Percentiles rank a stretch among this genome's conserved stretches.
These are phyloP conservation scores for Tremella fuciformis DNA, from an alignment of 768 basidiomycete species.

Conservation along the genomic window DNA sequence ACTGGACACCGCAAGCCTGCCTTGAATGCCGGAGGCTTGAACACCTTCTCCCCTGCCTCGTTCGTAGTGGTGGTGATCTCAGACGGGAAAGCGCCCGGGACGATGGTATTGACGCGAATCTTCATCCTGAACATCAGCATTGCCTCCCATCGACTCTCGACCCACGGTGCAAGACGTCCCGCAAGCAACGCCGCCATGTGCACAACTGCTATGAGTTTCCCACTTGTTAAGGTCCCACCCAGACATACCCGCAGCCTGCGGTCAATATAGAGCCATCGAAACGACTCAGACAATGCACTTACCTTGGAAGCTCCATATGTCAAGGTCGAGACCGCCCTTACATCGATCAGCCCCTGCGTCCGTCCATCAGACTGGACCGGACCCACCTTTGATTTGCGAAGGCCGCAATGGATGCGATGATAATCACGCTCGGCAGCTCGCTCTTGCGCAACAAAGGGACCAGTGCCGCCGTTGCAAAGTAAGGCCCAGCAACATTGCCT, in stretches of 20 bases:
- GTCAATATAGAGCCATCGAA: not conserved
- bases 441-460: constrained; percentile 38
- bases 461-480: constrained; percentile 38
- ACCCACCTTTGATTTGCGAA: constrained; percentile 31
- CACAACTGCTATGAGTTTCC: constrained; percentile 9
- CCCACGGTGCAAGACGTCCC: constrained; percentile 42
- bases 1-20: not conserved
- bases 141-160: not conserved
- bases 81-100: constrained; percentile 49
- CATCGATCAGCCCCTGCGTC: constrained; percentile 9
- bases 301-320: constrained; percentile 41
- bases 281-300: not conserved
- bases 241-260: constrained; percentile 28
- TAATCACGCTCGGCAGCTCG: constrained; percentile 29
- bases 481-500: constrained; percentile 17
- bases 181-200: constrained; percentile 37
- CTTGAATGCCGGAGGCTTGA: constrained; percentile 6
- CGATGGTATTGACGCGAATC: constrained; percentile 51
- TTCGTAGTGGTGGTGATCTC: constrained; percentile 41
- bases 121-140: constrained; percentile 29
- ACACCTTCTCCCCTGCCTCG: constrained; percentile 5
- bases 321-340: constrained; percentile 27
- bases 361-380: not conserved
- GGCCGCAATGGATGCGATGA: constrained; percentile 44
- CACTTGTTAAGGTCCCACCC: not conserved